Evolutionary conservation across 768 basidiomycete species (phyloP).

Genomic region (Auricularia sp.): DNA sequence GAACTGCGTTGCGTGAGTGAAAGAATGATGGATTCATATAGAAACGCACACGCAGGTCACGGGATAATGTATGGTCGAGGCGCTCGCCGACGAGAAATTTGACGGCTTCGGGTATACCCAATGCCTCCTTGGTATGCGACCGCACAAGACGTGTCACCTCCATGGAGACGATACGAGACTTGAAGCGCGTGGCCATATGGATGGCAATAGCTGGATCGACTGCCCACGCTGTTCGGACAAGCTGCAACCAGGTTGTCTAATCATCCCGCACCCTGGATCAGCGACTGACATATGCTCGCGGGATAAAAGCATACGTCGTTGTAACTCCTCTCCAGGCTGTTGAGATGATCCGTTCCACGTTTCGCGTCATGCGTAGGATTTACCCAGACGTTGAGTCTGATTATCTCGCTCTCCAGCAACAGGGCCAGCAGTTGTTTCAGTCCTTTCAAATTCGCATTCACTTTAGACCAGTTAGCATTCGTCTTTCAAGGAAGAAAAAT

Average conservation of each 20-base stretch:
- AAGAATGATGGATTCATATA: no score
- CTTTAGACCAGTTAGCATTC: background rate
- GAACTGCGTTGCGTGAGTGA: conserved; percentile 37
- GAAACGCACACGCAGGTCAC: conserved; percentile 62
- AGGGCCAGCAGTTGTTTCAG: conserved; percentile 68
- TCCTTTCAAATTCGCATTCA: conserved; percentile 35
- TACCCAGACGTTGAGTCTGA: conserved; percentile 76
- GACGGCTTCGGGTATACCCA: conserved; percentile 74
- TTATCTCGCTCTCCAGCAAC: conserved; percentile 85
- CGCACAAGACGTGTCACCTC: conserved; percentile 73
- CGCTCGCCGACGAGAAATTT: conserved; percentile 67
- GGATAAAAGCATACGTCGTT: conserved; percentile 40
- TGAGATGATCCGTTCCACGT: conserved; percentile 52
- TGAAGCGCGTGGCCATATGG: conserved; percentile 83
- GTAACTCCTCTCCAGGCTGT: conserved; percentile 46
- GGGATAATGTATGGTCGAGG: conserved; percentile 42
- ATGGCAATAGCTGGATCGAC: conserved; percentile 75
- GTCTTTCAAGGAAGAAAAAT: background rate
- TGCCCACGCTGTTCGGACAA: conserved; percentile 70
- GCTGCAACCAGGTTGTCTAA: conserved; percentile 54
- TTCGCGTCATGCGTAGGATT: conserved; percentile 75
- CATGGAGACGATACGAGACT: conserved; percentile 44
- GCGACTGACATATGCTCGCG: background rate
- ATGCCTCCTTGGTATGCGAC: conserved; percentile 53
- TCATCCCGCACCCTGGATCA: conserved; percentile 6